Evolutionary conservation across 108 stramenopile genomes (phyloP), one percentile per base, ranked within the genome.

Genomic region (Nitzschia sp.): DNA sequence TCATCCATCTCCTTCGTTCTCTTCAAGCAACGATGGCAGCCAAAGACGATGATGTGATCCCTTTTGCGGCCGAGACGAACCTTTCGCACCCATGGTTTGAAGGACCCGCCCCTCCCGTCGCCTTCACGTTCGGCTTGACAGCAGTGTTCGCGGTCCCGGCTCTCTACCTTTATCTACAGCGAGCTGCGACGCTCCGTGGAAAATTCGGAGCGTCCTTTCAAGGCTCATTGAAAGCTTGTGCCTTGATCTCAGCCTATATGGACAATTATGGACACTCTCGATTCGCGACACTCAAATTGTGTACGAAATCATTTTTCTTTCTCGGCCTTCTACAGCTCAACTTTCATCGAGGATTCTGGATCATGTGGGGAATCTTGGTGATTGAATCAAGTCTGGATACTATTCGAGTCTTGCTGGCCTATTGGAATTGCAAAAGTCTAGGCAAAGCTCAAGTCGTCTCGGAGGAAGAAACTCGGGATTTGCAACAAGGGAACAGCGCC

Each of bases 251-350:
- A n/a, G n/a, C n/a, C n/a, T n/a, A n/a, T n/a, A n/a, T n/a, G n/a
- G n/a, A n/a, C n/a, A n/a, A n/a, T n/a, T n/a, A n/a, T n/a, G n/a
- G n/a, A n/a, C n/a, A n/a, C n/a, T n/a, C n/a, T n/a, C n/a, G n/a
- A n/a, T n/a, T n/a, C n/a, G n/a, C n/a, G n/a, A n/a, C n/a, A n/a
- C n/a, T n/a, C n/a, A n/a, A n/a, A n/a, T n/a, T n/a, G n/a, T n/a
- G n/a, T n/a, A n/a, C n/a, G n/a, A n/a, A n/a, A n/a, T 52, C 50
- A 5, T 52, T 57, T 57, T 17, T 57, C 15, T 57, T 57, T 57
- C 29, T 57, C 26, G 56, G 56, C 8, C 4, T 4, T 9, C 23
- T 57, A 2, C 56, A 57, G 25, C 17, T 27, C 26, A 25, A 57
- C 6, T 57, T 15, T 17, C 56, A 57, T 9, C 17, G 30, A 6